These are phyloP conservation scores for Anisodus tanguticus DNA, from an alignment of 257 asterid genomes.

Conservation along the genomic window DNA sequence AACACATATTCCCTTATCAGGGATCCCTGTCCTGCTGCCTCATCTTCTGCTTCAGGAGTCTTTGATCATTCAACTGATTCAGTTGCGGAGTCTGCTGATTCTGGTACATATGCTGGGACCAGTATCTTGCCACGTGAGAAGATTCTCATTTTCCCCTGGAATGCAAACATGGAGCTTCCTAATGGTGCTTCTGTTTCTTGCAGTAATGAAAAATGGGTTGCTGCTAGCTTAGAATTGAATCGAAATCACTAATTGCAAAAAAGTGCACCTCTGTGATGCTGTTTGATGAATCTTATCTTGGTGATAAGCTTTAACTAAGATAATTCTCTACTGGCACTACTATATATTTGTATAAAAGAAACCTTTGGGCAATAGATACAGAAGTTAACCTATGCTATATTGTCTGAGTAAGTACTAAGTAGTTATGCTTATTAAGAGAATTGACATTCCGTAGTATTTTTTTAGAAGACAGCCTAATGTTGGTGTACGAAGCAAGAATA, in stretches of 20 bases:
- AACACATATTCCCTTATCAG: conserved; percentile 2
- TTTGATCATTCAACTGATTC: conserved; percentile 28
- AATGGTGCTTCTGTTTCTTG: conserved; percentile 40
- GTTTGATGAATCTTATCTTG: conserved; percentile 11
- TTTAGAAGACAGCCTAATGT: neutral
- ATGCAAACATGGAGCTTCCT: conserved; percentile 42
- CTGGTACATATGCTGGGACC: conserved; percentile 31
- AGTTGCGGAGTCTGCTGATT: conserved; percentile 24
- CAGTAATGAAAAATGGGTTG: conserved; percentile 61
- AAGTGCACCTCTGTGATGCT: neutral
- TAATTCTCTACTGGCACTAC: neutral
- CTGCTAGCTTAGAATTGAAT: conserved; percentile 27
- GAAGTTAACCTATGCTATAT: neutral
- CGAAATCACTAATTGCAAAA: neutral
- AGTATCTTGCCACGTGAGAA: conserved; percentile 24
- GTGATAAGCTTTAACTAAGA: conserved; percentile 2
- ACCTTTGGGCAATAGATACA: neutral
- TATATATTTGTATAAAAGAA: neutral
- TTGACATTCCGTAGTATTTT: neutral
- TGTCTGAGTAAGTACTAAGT: neutral
- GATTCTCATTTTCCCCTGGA: conserved; percentile 49
- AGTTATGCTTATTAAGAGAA: neutral
- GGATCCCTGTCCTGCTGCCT: neutral
- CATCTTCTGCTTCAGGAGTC: conserved; percentile 24
- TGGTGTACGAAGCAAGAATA: neutral